A percentile compares a stretch with the other conserved stretches of the same genome.
Conservation (phyloP, 768 basidiomycete species). For the Tricholoma terreum region DNA sequence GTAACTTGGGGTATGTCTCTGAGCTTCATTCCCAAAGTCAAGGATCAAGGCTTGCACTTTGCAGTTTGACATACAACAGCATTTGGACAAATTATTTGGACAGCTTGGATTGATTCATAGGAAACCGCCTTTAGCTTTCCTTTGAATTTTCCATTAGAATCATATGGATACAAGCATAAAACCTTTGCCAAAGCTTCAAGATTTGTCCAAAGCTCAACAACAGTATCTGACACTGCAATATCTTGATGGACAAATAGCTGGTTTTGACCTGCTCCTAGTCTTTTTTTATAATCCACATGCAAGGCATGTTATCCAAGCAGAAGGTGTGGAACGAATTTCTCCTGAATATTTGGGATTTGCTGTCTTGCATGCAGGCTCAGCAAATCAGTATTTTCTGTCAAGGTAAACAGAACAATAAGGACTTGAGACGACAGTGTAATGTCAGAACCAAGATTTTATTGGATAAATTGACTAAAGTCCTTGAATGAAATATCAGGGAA, state of each 20-base stretch:
- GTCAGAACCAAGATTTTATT: not conserved
- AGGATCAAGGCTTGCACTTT: not conserved
- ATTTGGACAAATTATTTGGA: slow-evolving; percentile 5
- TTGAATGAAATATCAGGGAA: not conserved
- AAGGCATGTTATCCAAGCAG: not conserved
- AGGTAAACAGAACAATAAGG: not conserved
- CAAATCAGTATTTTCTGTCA: not conserved
- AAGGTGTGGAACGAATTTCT: not conserved
- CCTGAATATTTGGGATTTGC: not conserved
- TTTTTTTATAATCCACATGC: too few species aligned
- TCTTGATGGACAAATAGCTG: too few species aligned
- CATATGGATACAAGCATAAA: not conserved
- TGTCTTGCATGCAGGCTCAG: not conserved
- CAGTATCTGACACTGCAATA: too few species aligned
- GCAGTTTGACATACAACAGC: slow-evolving; percentile 1
- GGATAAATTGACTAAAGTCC: not conserved
- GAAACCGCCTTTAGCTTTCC: not conserved
- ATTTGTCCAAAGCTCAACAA: too few species aligned
- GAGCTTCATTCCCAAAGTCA: not conserved
- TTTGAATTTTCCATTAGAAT: not conserved
- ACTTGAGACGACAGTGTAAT: not conserved
- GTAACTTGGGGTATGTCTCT: slow-evolving; percentile 13
- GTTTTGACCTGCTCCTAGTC: too few species aligned
- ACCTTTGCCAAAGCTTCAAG: not conserved
- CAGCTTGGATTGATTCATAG: slow-evolving; percentile 1